phyloP scores from a whole-genome alignment of 371 early-diverging fungal genomes.

The Batkoa obscura region DNA sequence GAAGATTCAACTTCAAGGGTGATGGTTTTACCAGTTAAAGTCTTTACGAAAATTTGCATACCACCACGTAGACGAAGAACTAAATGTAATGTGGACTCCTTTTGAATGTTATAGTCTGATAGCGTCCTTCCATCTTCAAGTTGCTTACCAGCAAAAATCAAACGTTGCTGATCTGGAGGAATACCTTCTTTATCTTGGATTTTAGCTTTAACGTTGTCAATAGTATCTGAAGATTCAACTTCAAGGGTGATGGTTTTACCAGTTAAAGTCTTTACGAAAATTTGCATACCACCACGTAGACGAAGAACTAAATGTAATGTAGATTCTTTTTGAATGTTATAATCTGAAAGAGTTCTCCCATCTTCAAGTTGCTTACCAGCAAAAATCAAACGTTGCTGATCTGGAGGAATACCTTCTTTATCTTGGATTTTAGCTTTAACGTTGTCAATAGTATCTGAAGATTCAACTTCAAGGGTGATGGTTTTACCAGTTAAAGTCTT shows the following conservation, averaged over 20 bases:
- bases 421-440: slow-evolving; percentile 97
- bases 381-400: slow-evolving; percentile 80
- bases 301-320: slow-evolving; percentile 68
- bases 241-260: slow-evolving; percentile 97
- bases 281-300: slow-evolving; percentile 82
- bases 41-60: slow-evolving; percentile 95
- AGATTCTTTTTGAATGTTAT: slow-evolving; percentile 74
- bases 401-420: slow-evolving; percentile 60
- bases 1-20: slow-evolving; percentile 94
- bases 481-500: slow-evolving; percentile 98
- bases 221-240: slow-evolving; percentile 90
- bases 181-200: slow-evolving; percentile 96
- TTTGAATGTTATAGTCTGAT: slow-evolving; percentile 74
- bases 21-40: slow-evolving; percentile 96
- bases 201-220: slow-evolving; percentile 91
- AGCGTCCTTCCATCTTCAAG: slow-evolving; percentile 80
- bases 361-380: slow-evolving; percentile 95
- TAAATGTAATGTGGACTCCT: slow-evolving; percentile 63
- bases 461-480: slow-evolving; percentile 94
- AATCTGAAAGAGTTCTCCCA: slow-evolving; percentile 70
- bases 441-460: slow-evolving; percentile 87
- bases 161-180: slow-evolving; percentile 39
- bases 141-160: slow-evolving; percentile 96
- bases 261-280: slow-evolving; percentile 96
- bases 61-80: slow-evolving; percentile 79